Conservation (phyloP, 2,329 filamentous ascomycete genomes). For the Colletotrichum sp. region DNA sequence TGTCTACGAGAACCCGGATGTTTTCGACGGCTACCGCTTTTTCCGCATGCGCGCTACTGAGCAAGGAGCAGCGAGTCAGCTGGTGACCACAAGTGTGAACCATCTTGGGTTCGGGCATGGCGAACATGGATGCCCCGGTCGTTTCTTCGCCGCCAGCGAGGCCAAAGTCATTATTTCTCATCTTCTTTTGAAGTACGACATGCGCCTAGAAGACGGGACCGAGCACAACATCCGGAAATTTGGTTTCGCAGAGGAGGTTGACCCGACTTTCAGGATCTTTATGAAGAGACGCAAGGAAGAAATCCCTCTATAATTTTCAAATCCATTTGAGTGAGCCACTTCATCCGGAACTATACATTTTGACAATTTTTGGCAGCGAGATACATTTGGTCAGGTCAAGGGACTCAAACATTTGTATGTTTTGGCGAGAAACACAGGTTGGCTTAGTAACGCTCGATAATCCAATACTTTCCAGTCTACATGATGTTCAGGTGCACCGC, state of each 20-base stretch:
- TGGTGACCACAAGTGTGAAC: conserved; percentile 30
- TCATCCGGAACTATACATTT: not conserved
- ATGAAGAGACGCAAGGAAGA: not conserved
- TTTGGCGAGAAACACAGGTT: not conserved
- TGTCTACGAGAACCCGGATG: conserved; percentile 20
- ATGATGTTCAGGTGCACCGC: not conserved
- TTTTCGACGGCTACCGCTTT: conserved; percentile 24
- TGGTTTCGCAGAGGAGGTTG: not conserved
- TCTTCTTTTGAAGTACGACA: conserved; percentile 35
- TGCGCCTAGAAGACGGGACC: not conserved
- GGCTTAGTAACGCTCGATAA: not conserved
- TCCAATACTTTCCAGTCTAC: not conserved
- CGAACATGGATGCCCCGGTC: conserved; percentile 38
- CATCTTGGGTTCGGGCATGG: conserved; percentile 40
- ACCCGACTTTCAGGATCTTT: not conserved
- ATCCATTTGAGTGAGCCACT: not conserved
- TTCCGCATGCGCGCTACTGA: not conserved
- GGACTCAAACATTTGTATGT: not conserved
- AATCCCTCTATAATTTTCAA: not conserved
- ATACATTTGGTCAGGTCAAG: not conserved
- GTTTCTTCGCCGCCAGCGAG: conserved; percentile 40
- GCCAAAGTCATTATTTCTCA: conserved; percentile 31
- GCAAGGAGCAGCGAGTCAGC: conserved; percentile 22
- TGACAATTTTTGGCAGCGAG: not conserved
- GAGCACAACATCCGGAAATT: not conserved